These are phyloP conservation scores for Rosa multiflora DNA, from an alignment of 306 rosid species.

Conservation along the genomic window DNA sequence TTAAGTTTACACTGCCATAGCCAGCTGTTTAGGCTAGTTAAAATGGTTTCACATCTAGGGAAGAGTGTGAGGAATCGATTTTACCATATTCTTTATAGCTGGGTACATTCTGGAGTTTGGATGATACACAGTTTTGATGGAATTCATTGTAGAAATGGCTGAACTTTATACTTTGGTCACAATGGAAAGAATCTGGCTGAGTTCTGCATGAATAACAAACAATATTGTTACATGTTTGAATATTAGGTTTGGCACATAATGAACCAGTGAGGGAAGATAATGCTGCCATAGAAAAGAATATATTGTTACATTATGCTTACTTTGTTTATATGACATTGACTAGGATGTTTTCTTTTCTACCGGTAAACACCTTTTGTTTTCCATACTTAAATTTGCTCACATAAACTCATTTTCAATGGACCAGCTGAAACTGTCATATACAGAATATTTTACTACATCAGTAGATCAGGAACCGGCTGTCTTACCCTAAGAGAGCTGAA, in stretches of 20 bases:
- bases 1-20: no score
- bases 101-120: neutral
- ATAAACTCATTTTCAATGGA: conserved; percentile 30
- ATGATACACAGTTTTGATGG: neutral
- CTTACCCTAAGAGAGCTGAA: conserved; percentile 86
- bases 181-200: neutral
- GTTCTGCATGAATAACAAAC: neutral
- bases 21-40: no score
- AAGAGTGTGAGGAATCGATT: no score
- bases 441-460: conserved; percentile 86
- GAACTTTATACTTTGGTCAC: neutral
- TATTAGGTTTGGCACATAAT: neutral
- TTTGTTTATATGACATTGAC: neutral
- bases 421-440: conserved; percentile 94
- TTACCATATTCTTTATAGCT: neutral
- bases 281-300: neutral
- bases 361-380: neutral
- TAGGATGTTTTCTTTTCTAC: neutral
- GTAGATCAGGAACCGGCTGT: conserved; percentile 79
- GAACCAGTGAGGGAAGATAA: neutral
- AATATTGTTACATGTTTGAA: neutral
- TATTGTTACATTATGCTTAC: neutral
- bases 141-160: neutral
- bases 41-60: no score
- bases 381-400: neutral